Percentiles rank a stretch among this genome's conserved stretches.
Conservation (phyloP, 495 filamentous ascomycete genomes). For the Symbiotaphrina buchneri region DNA sequence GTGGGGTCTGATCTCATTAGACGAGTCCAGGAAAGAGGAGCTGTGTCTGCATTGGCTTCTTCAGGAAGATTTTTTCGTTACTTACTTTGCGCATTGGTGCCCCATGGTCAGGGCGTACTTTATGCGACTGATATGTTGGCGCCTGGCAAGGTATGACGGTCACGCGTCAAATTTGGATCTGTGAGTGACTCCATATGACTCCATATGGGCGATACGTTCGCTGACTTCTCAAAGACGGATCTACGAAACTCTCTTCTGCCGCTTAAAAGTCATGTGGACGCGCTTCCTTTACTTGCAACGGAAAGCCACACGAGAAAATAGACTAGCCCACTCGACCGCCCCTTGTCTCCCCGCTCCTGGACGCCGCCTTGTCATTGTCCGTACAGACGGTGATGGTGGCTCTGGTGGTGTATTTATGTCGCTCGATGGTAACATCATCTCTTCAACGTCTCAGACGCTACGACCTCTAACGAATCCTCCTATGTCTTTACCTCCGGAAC, state of each 20-base stretch:
- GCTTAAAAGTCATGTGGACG: constrained; percentile 53
- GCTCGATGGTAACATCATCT: constrained; percentile 35
- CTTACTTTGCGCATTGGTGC: constrained; percentile 91
- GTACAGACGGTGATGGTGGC: constrained; percentile 43
- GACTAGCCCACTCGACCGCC: constrained; percentile 45
- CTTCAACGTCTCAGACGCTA: constrained; percentile 16
- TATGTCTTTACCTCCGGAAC: too few species aligned
- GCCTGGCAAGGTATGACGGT: constrained; percentile 58
- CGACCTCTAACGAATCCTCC: constrained; percentile 16
- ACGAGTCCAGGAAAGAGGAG: constrained; percentile 42
- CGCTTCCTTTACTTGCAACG: constrained; percentile 38
- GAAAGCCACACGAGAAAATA: constrained; percentile 21
- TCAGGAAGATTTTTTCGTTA: constrained; percentile 54
- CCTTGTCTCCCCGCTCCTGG: constrained; percentile 80
- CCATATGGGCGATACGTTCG: background rate
- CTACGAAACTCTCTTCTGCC: constrained; percentile 41
- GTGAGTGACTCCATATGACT: constrained; percentile 30
- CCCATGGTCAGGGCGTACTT: constrained; percentile 95
- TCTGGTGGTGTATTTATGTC: constrained; percentile 32
- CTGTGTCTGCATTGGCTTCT: constrained; percentile 67
- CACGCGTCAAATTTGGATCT: constrained; percentile 40
- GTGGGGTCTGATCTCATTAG: constrained; percentile 52
- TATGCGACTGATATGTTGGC: constrained; percentile 86
- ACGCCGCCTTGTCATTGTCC: constrained; percentile 75
- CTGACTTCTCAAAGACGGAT: constrained; percentile 25